phyloP scores from a whole-genome alignment of 73 alveolate genomes.

The Vitrella brassicaformis region DNA sequence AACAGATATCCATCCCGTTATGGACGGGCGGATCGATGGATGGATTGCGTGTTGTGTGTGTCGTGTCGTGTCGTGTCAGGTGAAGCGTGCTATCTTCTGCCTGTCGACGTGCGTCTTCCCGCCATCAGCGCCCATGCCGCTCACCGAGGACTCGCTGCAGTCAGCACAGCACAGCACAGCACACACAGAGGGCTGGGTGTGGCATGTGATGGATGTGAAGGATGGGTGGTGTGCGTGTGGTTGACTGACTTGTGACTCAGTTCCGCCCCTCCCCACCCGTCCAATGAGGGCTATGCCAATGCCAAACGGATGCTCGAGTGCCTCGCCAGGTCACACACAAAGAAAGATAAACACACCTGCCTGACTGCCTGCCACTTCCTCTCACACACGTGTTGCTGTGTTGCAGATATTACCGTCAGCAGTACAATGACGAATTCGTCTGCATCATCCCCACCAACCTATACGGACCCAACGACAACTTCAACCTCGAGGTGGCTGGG shows the following conservation, averaged over 20 bases:
- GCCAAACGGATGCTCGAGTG: constrained; percentile 28
- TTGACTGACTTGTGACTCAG: too few relatives aligned
- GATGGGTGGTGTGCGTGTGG: too few relatives aligned
- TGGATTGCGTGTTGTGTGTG: too few relatives aligned
- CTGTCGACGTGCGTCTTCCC: constrained; percentile 42
- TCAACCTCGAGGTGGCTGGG: neutral
- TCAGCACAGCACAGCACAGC: too few relatives aligned
- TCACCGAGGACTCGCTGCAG: constrained; percentile 15
- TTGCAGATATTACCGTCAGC: too few relatives aligned
- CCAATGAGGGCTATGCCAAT: constrained; percentile 44
- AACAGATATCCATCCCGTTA: too few relatives aligned
- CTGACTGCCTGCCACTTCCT: too few relatives aligned
- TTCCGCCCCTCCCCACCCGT: constrained; percentile 43
- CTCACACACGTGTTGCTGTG: too few relatives aligned
- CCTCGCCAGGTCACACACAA: constrained; percentile 9
- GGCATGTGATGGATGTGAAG: too few relatives aligned
- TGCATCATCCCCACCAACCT: constrained; percentile 37
- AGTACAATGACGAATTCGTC: constrained; percentile 15
- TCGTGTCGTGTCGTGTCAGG: neutral
- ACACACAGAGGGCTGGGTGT: too few relatives aligned
- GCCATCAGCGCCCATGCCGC: constrained; percentile 8
- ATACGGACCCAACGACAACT: constrained; percentile 38
- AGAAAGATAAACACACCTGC: too few relatives aligned
- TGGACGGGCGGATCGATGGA: too few relatives aligned
- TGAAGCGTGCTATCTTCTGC: constrained; percentile 9